phyloP scores from a whole-genome alignment of 352 stramenopile genomes.

The Peronosclerospora sorghi region DNA sequence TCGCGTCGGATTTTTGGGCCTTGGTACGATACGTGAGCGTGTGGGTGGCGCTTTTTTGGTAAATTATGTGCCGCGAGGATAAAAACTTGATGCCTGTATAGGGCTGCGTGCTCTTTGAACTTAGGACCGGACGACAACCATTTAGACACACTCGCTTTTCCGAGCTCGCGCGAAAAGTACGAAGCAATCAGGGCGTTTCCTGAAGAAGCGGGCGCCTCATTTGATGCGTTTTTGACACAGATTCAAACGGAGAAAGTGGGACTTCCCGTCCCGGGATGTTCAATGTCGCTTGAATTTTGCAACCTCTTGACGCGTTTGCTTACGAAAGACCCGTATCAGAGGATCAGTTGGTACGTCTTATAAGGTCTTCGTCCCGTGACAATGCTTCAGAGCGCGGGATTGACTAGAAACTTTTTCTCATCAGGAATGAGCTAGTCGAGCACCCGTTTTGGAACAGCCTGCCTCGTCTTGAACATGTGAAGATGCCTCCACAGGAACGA shows the following conservation, averaged over 20 bases:
- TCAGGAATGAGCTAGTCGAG: constrained; percentile 48
- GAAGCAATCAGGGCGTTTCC: neutral
- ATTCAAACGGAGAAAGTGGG: constrained; percentile 53
- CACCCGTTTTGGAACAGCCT: constrained; percentile 59
- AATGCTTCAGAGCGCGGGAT: neutral
- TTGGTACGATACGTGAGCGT: constrained; percentile 26
- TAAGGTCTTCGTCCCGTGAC: neutral
- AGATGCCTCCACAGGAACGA: constrained; percentile 50
- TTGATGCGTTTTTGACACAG: constrained; percentile 12
- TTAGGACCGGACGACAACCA: constrained; percentile 48
- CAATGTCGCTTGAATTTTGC: constrained; percentile 47
- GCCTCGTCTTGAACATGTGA: constrained; percentile 14
- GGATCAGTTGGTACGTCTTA: constrained; percentile 57
- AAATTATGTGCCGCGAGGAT: neutral
- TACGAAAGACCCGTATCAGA: constrained; percentile 54
- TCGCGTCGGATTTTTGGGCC: constrained; percentile 84
- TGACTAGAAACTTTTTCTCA: constrained; percentile 7
- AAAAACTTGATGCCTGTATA: constrained; percentile 8
- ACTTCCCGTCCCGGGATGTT: constrained; percentile 31
- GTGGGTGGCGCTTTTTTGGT: neutral
- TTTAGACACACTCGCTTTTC: constrained; percentile 70
- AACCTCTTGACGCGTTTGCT: constrained; percentile 48
- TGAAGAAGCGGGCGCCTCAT: too few species aligned
- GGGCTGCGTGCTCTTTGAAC: constrained; percentile 74
- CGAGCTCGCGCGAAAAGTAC: constrained; percentile 57